Evolutionary conservation across 306 rosid species (phyloP).

Genomic region (Cucurbita moschata): DNA sequence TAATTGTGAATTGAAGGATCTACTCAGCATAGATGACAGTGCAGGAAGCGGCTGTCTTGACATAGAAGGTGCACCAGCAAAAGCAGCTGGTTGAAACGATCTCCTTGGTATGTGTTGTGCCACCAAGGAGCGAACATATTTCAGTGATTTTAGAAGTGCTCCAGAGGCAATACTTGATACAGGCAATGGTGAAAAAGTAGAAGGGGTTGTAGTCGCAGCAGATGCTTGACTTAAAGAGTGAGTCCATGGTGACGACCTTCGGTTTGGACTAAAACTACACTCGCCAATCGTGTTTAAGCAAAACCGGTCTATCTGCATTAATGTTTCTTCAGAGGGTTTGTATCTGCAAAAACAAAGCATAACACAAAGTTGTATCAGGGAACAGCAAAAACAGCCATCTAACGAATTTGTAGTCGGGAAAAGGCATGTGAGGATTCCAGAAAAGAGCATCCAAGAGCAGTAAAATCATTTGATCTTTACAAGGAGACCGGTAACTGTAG

Average conservation of each 20-base stretch:
- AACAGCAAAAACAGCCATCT: constrained; percentile 7
- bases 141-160: constrained; percentile 72
- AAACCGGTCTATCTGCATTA: constrained; percentile 88
- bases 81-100: constrained; percentile 73
- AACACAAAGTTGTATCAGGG: constrained; percentile 7
- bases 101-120: constrained; percentile 79
- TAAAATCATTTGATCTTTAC: neutral
- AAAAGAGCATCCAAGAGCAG: neutral
- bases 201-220: constrained; percentile 41
- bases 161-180: constrained; percentile 74
- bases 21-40: constrained; percentile 76
- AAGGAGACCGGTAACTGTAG: no score
- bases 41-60: constrained; percentile 80
- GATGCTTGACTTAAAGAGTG: constrained; percentile 40
- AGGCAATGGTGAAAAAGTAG: constrained; percentile 47
- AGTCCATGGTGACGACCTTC: constrained; percentile 38
- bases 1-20: constrained; percentile 74
- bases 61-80: constrained; percentile 65
- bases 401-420: constrained; percentile 4
- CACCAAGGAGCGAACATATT: constrained; percentile 88
- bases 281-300: constrained; percentile 79
- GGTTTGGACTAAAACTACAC: constrained; percentile 52
- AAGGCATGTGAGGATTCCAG: neutral
- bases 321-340: constrained; percentile 84
- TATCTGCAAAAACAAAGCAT: constrained; percentile 43